Evolutionary conservation across 352 stramenopile genomes (phyloP), one percentile per base, ranked within the genome.

Genomic region (Phytopythium aichiense): DNA sequence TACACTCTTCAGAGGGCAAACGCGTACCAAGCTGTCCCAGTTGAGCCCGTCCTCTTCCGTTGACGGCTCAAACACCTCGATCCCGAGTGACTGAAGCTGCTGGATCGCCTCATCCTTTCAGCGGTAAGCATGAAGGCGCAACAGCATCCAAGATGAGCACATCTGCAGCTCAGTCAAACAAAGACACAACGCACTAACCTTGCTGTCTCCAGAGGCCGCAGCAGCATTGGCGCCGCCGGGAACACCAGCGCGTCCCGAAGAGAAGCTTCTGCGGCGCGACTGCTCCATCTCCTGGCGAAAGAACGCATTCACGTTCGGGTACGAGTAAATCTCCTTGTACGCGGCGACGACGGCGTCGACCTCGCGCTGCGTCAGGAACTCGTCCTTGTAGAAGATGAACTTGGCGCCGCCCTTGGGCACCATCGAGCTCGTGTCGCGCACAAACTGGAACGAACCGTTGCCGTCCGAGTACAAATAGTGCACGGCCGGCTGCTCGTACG

Each of bases 311-410:
- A 93, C 76, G 54, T 92, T 88, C 22, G 81, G 76, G 58, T 79
- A 84, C 61, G 85, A 91, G 54, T 90, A 94, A 42, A 94, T 79
- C 35, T 91, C 85, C 55, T 92, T 91, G 77, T 95, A 95, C 16
- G 87, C 87, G 20, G 66, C 72, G n/a, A 93, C 83, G 53, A 95
- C 68, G 13, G 87, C 87, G 46, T 90, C 72, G 30, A 94, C 75
- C 62, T 95, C 87, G 28, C 54, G 61, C 55, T 79, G 64, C 20
- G 81, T 90, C 16, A 95, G 51, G 28, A 70, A 85, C n/a, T 93
- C 81, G 55, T 95, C 87, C 62, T 93, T 95, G 68, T 91, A 95
- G 35, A 94, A 91, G 28, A 95, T 77, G 56, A 95, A 95, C 55
- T 77, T 80, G 31, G 69, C 67, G 11, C 59, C 58, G 23, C 73